Percentiles rank a stretch among this genome's conserved stretches.
phyloP scores from a whole-genome alignment of 257 asterid genomes.

The Capsicum baccatum region DNA sequence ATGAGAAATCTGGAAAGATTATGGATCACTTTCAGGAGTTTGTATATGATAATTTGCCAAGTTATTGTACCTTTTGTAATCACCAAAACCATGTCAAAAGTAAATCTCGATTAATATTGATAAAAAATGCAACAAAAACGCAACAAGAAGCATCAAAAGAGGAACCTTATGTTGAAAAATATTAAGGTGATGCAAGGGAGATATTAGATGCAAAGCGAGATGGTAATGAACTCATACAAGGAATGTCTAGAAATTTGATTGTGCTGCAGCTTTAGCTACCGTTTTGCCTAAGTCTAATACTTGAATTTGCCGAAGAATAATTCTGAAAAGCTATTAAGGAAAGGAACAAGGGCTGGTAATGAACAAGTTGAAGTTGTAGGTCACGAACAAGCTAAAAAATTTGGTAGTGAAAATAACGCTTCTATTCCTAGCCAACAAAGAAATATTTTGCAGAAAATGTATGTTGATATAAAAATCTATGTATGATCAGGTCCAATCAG shows the following conservation, averaged over 20 bases:
- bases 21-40: no score
- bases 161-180: not conserved
- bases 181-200: not conserved
- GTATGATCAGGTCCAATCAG: not conserved
- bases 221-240: not conserved
- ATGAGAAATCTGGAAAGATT: no score
- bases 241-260: no score
- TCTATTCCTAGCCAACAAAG: not conserved
- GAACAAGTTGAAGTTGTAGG: not conserved
- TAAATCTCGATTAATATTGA: no score
- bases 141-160: not conserved
- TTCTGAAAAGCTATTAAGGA: not conserved
- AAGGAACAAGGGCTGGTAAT: not conserved
- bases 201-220: not conserved
- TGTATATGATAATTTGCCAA: no score
- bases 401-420: not conserved
- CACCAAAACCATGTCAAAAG: no score
- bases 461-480: not conserved
- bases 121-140: no score
- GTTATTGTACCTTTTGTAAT: no score
- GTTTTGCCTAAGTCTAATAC: not conserved
- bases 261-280: no score
- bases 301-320: not conserved
- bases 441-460: no score
- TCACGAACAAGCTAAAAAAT: not conserved